Evolutionary conservation across 2,329 filamentous ascomycete genomes (phyloP).

Genomic region (Ophiocordyceps camponoti-saundersi): DNA sequence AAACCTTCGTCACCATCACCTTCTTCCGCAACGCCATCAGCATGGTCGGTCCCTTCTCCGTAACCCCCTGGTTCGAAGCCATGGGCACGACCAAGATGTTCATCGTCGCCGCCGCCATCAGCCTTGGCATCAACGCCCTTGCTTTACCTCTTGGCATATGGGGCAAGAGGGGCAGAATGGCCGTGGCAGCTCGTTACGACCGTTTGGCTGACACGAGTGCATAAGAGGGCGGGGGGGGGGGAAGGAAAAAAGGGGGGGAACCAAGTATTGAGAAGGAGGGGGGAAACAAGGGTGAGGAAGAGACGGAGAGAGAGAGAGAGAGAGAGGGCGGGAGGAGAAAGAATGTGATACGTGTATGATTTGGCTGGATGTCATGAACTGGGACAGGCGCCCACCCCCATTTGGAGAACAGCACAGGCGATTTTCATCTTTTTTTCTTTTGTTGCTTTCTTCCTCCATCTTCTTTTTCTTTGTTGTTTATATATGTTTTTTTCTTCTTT

Average conservation of each 20-base stretch:
- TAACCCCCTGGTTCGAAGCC: conserved; percentile 7
- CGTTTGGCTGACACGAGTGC: not conserved
- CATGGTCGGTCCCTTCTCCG: conserved; percentile 6
- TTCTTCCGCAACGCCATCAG: conserved; percentile 9
- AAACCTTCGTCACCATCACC: conserved; percentile 7
- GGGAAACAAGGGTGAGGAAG: not conserved
- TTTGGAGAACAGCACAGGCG: no score
- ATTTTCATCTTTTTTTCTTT: no score
- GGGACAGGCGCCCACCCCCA: no score
- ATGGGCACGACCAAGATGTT: conserved; percentile 7
- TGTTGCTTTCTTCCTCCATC: no score
- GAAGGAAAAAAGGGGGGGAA: not conserved
- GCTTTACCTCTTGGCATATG: conserved; percentile 7
- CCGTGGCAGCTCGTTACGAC: not conserved
- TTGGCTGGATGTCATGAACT: not conserved
- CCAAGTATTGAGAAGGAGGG: not conserved
- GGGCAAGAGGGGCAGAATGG: conserved; percentile 5
- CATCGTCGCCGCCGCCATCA: conserved; percentile 3
- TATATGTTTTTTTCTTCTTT: no score
- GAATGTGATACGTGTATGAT: not conserved
- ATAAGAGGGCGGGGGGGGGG: not conserved
- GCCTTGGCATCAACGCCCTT: conserved; percentile 4
- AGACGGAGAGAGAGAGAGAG: no score
- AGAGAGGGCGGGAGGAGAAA: no score
- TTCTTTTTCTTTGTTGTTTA: no score